Percentiles rank a stretch among this genome's conserved stretches.
These are phyloP conservation scores for Schoenoplectus triqueter DNA, from an alignment of 202 grass and related monocot genomes.

Conservation along the genomic window DNA sequence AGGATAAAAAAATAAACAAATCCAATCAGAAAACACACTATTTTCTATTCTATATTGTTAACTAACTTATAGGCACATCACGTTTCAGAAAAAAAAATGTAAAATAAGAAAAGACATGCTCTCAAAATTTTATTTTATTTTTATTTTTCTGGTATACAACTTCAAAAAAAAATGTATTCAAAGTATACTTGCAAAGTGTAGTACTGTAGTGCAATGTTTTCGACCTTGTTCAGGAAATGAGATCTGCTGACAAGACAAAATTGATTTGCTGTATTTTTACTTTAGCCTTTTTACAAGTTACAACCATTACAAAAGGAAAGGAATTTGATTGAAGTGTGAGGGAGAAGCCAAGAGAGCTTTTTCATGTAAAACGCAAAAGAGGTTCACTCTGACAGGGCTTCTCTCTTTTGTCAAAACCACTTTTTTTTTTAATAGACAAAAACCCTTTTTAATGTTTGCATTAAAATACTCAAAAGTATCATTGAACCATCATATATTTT, in stretches of 20 bases:
- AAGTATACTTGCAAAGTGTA: neutral
- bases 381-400: constrained; percentile 11
- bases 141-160: neutral
- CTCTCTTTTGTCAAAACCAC: constrained; percentile 34
- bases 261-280: constrained; percentile 12
- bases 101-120: too few species aligned
- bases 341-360: constrained; percentile 39
- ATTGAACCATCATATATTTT: constrained; percentile 63
- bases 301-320: constrained; percentile 41
- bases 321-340: constrained; percentile 39
- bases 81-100: neutral
- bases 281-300: constrained; percentile 16
- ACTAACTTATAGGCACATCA: neutral
- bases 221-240: constrained; percentile 13
- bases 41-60: neutral
- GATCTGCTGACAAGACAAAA: constrained; percentile 32
- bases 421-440: neutral
- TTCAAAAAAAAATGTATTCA: too few species aligned
- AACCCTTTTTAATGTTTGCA: constrained; percentile 39
- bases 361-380: constrained; percentile 33
- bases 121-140: neutral
- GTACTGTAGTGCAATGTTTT: neutral
- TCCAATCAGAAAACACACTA: neutral
- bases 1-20: neutral
- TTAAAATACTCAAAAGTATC: constrained; percentile 52